A percentile compares a stretch with the other conserved stretches of the same genome.
Evolutionary conservation across 306 rosid genomes (phyloP).

Genomic region (Inga oerstediana): DNA sequence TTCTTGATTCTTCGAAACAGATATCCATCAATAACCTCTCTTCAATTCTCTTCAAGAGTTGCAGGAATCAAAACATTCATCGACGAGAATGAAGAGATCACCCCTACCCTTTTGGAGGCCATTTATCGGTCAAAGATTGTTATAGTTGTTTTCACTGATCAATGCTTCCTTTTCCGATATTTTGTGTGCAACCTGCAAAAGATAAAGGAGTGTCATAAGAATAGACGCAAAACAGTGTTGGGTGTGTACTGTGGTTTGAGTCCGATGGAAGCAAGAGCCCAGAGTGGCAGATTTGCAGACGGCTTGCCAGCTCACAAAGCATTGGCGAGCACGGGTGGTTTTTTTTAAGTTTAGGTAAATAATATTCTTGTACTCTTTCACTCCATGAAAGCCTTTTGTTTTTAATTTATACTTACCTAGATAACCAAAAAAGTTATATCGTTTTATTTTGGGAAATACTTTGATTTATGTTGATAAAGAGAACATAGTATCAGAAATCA

Average conservation of each 20-base stretch:
- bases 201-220: not conserved
- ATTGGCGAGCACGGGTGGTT: not conserved
- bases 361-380: not conserved
- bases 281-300: not conserved
- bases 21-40: not conserved
- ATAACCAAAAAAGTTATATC: not conserved
- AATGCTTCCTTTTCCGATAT: not conserved
- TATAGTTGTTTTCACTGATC: not conserved
- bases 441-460: not conserved
- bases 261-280: not conserved
- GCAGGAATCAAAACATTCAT: not conserved
- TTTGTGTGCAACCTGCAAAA: not conserved
- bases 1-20: not conserved
- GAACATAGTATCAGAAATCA: not conserved
- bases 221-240: not conserved
- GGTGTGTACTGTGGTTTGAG: not conserved
- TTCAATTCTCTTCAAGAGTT: not conserved
- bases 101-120: not conserved
- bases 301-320: not conserved
- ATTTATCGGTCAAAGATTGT: not conserved
- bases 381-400: not conserved
- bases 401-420: too few species aligned
- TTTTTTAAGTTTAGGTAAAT: not conserved
- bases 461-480: not conserved
- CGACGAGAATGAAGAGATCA: not conserved